These are phyloP conservation scores for Chrysanthemum makinoi DNA, from an alignment of 129 eudicot species.

Conservation along the genomic window DNA sequence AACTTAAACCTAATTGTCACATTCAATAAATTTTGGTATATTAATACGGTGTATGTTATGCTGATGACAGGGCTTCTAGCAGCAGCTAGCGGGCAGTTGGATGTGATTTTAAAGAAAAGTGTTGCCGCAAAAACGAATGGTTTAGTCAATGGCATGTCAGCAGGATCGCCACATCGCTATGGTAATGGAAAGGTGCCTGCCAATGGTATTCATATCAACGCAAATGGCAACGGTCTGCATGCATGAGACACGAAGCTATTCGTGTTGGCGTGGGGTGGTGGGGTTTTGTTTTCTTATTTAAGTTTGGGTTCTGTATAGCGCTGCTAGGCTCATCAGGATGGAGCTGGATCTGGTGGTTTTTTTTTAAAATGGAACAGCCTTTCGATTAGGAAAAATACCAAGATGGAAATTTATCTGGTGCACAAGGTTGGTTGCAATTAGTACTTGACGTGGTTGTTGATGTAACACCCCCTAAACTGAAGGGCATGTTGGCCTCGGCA, in stretches of 20 bases:
- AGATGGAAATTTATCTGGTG: conserved; percentile 20
- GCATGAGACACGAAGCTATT: conserved; percentile 29
- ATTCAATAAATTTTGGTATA: background rate
- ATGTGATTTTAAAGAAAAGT: conserved; percentile 49
- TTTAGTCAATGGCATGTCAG: conserved; percentile 37
- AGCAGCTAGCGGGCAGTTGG: conserved; percentile 83
- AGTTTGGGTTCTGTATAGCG: conserved; percentile 48
- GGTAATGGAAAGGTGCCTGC: conserved; percentile 49
- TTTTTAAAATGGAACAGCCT: conserved; percentile 39
- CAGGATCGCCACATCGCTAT: conserved; percentile 38
- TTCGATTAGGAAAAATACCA: conserved; percentile 28
- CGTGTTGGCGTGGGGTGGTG: background rate
- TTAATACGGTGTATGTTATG: background rate
- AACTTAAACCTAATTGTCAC: background rate
- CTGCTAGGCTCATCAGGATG: conserved; percentile 33
- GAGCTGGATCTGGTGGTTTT: conserved; percentile 50
- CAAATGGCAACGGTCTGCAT: conserved; percentile 58
- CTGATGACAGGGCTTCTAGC: conserved; percentile 70
- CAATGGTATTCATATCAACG: conserved; percentile 54
- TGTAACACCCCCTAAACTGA: conserved; percentile 22
- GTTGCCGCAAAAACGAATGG: conserved; percentile 21
- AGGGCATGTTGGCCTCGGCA: conserved; percentile 24
- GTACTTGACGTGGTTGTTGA: conserved; percentile 10
- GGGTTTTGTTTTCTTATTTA: conserved; percentile 11
- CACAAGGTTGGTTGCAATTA: conserved; percentile 19